Conservation (phyloP, 495 filamentous ascomycete species). For the Penicillium subrubescens region DNA sequence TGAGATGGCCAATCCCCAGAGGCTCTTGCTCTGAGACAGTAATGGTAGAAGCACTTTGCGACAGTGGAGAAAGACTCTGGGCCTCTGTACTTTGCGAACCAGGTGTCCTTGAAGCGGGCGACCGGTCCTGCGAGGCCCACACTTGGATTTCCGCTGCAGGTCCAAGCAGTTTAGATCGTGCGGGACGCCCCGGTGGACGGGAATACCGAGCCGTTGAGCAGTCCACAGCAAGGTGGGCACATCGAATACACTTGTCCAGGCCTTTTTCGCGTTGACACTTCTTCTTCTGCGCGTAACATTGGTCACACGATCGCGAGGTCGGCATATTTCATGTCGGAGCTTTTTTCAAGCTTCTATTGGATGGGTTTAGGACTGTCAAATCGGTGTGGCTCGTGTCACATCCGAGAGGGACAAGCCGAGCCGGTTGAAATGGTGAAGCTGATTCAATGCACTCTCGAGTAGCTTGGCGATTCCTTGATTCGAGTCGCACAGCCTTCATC, state of each 20-base stretch:
- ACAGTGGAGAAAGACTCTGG: neutral
- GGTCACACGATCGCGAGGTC: conserved; percentile 4
- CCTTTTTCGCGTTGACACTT: conserved; percentile 5
- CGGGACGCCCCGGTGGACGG: conserved; percentile 3
- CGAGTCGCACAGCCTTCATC: neutral
- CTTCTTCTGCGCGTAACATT: conserved; percentile 9
- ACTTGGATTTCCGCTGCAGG: conserved; percentile 4
- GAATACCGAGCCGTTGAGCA: conserved; percentile 4
- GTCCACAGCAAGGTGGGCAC: neutral
- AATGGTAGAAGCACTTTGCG: conserved; percentile 3
- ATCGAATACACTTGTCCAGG: conserved; percentile 1
- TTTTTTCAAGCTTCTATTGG: neutral
- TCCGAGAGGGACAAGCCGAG: neutral
- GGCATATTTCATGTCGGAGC: conserved; percentile 8
- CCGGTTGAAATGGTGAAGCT: neutral
- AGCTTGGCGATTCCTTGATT: neutral
- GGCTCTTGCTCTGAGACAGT: neutral
- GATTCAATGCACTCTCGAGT: neutral
- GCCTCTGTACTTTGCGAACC: neutral
- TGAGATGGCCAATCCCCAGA: neutral
- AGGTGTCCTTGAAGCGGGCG: neutral
- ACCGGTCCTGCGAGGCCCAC: neutral
- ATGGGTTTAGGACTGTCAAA: neutral
- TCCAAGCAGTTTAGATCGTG: neutral
- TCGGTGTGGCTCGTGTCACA: neutral